Conservation (phyloP, 1,284 basidiomycete genomes). For the Ceratobasidium theobromae region DNA sequence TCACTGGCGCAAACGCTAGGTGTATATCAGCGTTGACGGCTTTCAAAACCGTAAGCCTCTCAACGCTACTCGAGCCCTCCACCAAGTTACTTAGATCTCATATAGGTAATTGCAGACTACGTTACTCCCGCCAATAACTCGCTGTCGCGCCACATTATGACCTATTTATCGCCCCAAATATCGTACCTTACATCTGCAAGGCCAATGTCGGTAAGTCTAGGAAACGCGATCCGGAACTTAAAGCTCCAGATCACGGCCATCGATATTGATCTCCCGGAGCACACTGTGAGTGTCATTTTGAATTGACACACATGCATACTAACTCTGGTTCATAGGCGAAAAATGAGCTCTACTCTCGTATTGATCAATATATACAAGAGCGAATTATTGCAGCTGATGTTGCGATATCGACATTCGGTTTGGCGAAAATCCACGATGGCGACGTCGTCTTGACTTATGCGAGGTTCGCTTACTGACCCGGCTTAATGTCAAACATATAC, state of each 20-base stretch:
- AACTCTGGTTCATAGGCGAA: slow-evolving; percentile 66
- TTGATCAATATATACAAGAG: slow-evolving; percentile 93
- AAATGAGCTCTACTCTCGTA: slow-evolving; percentile 77
- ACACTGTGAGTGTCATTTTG: slow-evolving; percentile 66
- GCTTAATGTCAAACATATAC: slow-evolving; percentile 35
- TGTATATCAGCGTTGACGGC: slow-evolving; percentile 84
- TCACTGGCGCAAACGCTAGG: slow-evolving; percentile 83
- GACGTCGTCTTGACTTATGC: slow-evolving; percentile 94
- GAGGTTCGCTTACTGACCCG: slow-evolving; percentile 51
- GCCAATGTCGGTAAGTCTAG: slow-evolving; percentile 94
- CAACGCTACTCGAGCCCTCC: slow-evolving; percentile 34
- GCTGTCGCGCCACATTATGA: slow-evolving; percentile 83
- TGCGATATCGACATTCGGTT: slow-evolving; percentile 87
- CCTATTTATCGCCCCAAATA: slow-evolving; percentile 88
- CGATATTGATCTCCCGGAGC: slow-evolving; percentile 89
- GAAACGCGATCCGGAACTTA: slow-evolving; percentile 90
- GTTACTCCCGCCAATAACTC: slow-evolving; percentile 79
- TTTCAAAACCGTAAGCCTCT: slow-evolving; percentile 80
- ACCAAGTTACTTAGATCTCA: neutral
- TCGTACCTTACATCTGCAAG: slow-evolving; percentile 83
- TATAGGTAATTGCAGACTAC: slow-evolving; percentile 84
- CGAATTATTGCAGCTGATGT: slow-evolving; percentile 91
- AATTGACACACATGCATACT: neutral
- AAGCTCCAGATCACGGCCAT: slow-evolving; percentile 95
- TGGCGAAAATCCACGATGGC: slow-evolving; percentile 91